These are phyloP conservation scores for Teunomyces lycoperdinae DNA, from an alignment of 805 yeast species.

Conservation along the genomic window DNA sequence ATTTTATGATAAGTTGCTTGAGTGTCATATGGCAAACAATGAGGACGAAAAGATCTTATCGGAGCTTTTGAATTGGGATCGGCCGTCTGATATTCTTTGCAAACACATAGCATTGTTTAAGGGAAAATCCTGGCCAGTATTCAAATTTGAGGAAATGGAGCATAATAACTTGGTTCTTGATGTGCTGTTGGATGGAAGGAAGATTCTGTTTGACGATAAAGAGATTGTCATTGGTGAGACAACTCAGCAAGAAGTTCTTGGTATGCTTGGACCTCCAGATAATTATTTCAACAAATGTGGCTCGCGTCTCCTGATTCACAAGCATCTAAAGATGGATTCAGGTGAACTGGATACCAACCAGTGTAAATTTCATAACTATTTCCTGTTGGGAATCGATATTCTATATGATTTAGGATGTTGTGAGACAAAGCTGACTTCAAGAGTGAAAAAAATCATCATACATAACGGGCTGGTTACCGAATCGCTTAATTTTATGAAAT, in stretches of 20 bases:
- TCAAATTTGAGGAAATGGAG: constrained; percentile 12
- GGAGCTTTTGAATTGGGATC: constrained; percentile 30
- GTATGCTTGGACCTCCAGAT: constrained; percentile 55
- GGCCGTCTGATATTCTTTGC: constrained; percentile 32
- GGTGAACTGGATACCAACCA: constrained; percentile 8
- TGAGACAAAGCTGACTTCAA: constrained; percentile 9
- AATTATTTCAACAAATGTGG: constrained; percentile 48
- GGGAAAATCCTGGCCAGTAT: constrained; percentile 32
- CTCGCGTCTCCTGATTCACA: constrained; percentile 41
- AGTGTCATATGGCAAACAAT: neutral
- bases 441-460: constrained; percentile 43
- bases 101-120: constrained; percentile 37
- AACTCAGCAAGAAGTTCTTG: constrained; percentile 48
- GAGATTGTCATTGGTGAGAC: constrained; percentile 37
- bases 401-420: constrained; percentile 40
- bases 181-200: neutral
- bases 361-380: constrained; percentile 55
- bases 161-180: neutral
- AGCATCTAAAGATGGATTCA: constrained; percentile 15
- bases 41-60: constrained; percentile 26
- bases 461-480: constrained; percentile 54
- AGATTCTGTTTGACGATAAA: neutral
- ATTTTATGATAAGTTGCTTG: constrained; percentile 7
- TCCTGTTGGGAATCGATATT: constrained; percentile 51
- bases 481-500: constrained; percentile 51